Evolutionary conservation across 225 moss, liverwort and hornwort species (phyloP), one percentile per base, ranked within the genome.

Genomic region (Ulota crispa): DNA sequence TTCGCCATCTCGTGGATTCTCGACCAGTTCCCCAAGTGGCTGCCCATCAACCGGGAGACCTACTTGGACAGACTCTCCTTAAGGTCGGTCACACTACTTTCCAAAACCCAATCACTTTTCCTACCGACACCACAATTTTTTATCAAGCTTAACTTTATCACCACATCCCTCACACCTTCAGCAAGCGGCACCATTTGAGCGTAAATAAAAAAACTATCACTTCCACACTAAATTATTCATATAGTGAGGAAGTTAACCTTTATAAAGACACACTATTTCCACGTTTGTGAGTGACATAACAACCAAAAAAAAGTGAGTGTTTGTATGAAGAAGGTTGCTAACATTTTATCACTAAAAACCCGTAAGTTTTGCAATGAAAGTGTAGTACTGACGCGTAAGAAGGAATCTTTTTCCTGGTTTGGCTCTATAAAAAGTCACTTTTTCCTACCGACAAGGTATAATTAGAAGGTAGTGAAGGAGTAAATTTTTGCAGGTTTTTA

Each of bases 1-100:
- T 96, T 96, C 55, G 95, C 93, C 4, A 87, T 96, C 6, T 96
- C 96, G 1, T 96, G 96, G 96, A 96, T 96, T 73, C 88, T 96
- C 21, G 96, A 96, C 84, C 96, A 96, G 90, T 96, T 96, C 20
- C 96, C 96, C 4, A 96, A 96, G 75, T 96, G 96, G 96, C 68
- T 93, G 21, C 96, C 96, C 3, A 95, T 96, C 82, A 96, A 96
- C 54, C 91, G 96, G 2, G 96, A 96, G 28, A 96, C 96, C 0
- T 96, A 96, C 74, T 77, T 96, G 79, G 96, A 96, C 83, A 87
- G 96, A 15, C 92, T 96, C 24, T 94, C 96, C 30, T 82, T 96
- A 15, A 88, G 96, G 93, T 82, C 34, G 41, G 68, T 12, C 11
- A 43, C 85, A 73, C 26, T 2, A n/a, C 7, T 0, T 3, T 1